Conservation (phyloP, 176 grass and related monocot genomes). For the Saccharum spontaneum region DNA sequence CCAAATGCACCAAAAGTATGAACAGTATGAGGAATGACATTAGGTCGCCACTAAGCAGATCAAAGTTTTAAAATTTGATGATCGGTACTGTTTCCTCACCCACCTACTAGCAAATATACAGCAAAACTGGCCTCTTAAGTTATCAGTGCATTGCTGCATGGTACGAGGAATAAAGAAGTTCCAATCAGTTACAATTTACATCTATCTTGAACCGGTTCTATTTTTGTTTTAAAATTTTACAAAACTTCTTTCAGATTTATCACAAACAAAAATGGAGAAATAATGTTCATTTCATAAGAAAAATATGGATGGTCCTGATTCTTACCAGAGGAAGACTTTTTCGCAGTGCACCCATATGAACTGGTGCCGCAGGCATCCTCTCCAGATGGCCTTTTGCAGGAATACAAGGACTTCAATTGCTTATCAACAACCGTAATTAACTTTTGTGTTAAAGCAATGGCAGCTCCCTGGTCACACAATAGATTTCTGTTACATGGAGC, state of each 20-base stretch:
- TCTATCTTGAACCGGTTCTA: not conserved
- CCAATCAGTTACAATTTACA: not conserved
- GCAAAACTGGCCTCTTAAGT: not conserved
- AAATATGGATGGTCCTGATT: conserved; percentile 6
- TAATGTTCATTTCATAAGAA: conserved; percentile 17
- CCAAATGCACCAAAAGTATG: not conserved
- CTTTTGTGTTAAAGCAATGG: conserved; percentile 79
- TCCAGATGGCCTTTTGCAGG: conserved; percentile 28
- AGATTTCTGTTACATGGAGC: conserved; percentile 10
- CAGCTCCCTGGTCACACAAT: conserved; percentile 59
- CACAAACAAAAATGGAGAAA: not conserved
- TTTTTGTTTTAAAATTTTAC: not conserved
- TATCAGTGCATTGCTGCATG: not conserved
- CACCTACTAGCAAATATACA: not conserved
- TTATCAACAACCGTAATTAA: conserved; percentile 50
- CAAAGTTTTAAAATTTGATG: conserved; percentile 2
- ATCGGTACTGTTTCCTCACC: not conserved
- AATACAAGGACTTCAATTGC: conserved; percentile 46
- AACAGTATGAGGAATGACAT: not conserved
- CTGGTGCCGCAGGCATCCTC: conserved; percentile 15
- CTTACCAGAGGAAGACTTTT: conserved; percentile 29
- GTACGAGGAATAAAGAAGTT: not conserved
- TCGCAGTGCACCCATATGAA: conserved; percentile 32
- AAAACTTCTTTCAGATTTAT: not conserved
- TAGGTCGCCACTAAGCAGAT: not conserved